A percentile compares a stretch with the other conserved stretches of the same genome.
Conservation (phyloP, 108 stramenopile genomes). For the Cyclotella sp. region DNA sequence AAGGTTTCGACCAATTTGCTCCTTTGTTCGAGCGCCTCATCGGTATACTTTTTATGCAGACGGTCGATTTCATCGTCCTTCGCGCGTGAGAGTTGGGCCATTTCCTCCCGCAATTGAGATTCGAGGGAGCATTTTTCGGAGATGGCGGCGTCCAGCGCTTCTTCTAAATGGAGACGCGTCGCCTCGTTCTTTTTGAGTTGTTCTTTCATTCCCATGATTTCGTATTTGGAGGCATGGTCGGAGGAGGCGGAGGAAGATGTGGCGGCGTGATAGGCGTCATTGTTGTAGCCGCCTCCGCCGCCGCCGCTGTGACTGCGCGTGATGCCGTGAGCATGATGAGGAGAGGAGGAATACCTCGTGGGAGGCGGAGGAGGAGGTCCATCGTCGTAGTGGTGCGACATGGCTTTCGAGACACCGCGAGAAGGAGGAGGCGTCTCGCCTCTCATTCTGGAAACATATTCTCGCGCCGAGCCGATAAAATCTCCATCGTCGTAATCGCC, state of each 20-base stretch:
- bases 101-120: neutral
- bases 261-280: neutral
- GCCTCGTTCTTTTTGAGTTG: slow-evolving; percentile 30
- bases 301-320: neutral
- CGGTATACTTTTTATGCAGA: slow-evolving; percentile 17
- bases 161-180: slow-evolving; percentile 11
- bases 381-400: neutral
- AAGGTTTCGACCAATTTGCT: slow-evolving; percentile 36
- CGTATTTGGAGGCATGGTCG: slow-evolving; percentile 16
- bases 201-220: slow-evolving; percentile 40
- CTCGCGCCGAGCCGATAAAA: slow-evolving; percentile 17
- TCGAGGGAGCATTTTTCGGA: slow-evolving; percentile 12
- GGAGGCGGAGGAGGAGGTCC: neutral
- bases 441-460: slow-evolving; percentile 26
- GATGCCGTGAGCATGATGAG: neutral
- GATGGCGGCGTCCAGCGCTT: slow-evolving; percentile 12
- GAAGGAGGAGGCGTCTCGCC: neutral
- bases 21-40: slow-evolving; percentile 20
- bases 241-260: neutral
- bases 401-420: neutral
- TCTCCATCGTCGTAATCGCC: slow-evolving; percentile 9
- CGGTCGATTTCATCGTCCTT: slow-evolving; percentile 2
- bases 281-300: neutral
- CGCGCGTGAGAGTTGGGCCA: neutral
- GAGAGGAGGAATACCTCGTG: neutral